Evolutionary conservation across 2,329 filamentous ascomycete genomes (phyloP).

Genomic region (Diplocarpon mali): DNA sequence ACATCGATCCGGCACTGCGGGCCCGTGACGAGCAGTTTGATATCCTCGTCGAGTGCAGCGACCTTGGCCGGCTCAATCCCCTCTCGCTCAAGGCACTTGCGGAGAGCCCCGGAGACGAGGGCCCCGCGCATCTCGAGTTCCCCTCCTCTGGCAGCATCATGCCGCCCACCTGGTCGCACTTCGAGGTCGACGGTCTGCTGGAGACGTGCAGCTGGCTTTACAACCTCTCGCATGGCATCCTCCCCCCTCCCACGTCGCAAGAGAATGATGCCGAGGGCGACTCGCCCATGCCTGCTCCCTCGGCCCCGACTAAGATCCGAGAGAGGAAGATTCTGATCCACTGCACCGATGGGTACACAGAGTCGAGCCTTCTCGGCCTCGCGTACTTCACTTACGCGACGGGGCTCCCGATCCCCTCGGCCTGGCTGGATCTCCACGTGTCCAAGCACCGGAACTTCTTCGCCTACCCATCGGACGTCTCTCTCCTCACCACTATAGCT

Average conservation of each 20-base stretch:
- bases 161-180: slow-evolving; percentile 71
- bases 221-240: slow-evolving; percentile 60
- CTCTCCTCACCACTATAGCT: slow-evolving; percentile 66
- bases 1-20: slow-evolving; percentile 30
- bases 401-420: slow-evolving; percentile 66
- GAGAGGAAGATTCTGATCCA: slow-evolving; percentile 70
- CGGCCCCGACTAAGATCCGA: slow-evolving; percentile 21
- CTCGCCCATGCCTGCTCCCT: slow-evolving; percentile 36
- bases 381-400: slow-evolving; percentile 92
- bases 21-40: slow-evolving; percentile 57
- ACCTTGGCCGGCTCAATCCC: slow-evolving; percentile 67
- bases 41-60: slow-evolving; percentile 78
- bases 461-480: slow-evolving; percentile 83
- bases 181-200: slow-evolving; percentile 73
- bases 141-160: slow-evolving; percentile 90
- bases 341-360: slow-evolving; percentile 92
- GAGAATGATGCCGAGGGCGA: slow-evolving; percentile 39
- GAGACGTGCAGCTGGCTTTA: slow-evolving; percentile 88
- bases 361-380: slow-evolving; percentile 78
- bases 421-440: slow-evolving; percentile 79
- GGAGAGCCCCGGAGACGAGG: slow-evolving; percentile 35
- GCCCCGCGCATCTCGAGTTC: slow-evolving; percentile 54
- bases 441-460: slow-evolving; percentile 86
- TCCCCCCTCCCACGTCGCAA: slow-evolving; percentile 21
- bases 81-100: slow-evolving; percentile 53